Conservation (phyloP, 2,329 filamentous ascomycete species). For the Aspergillus intermedius region DNA sequence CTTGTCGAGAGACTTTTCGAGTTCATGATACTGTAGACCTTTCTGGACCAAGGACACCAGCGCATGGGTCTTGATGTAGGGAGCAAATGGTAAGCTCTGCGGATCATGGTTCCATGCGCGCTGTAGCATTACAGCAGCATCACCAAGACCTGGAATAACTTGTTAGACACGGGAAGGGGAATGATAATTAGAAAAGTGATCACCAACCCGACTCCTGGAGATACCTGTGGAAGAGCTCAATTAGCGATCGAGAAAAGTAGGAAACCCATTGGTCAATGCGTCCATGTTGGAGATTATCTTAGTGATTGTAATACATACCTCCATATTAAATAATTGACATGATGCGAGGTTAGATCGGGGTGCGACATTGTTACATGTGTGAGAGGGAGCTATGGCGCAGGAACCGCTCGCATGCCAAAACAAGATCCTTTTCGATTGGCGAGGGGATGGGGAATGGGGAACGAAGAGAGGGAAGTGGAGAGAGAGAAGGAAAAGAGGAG, state of each 20-base stretch:
- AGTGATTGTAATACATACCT: slow-evolving; percentile 42
- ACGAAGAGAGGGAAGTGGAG: slow-evolving; percentile 2
- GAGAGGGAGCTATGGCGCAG: slow-evolving; percentile 26
- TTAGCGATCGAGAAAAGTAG: slow-evolving; percentile 5
- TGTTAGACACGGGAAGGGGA: slow-evolving; percentile 9
- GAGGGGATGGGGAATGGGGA: background rate
- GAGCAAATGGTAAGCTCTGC: slow-evolving; percentile 55
- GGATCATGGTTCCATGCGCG: slow-evolving; percentile 58
- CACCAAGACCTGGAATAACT: slow-evolving; percentile 45
- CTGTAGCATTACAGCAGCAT: slow-evolving; percentile 54
- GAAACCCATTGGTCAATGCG: too few species aligned
- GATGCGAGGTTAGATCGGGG: slow-evolving; percentile 45
- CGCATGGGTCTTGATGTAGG: slow-evolving; percentile 52
- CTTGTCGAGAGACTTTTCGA: slow-evolving; percentile 45
- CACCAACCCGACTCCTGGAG: slow-evolving; percentile 50
- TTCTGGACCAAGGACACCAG: slow-evolving; percentile 59
- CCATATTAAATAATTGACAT: slow-evolving; percentile 65
- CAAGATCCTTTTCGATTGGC: slow-evolving; percentile 18
- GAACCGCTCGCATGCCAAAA: slow-evolving; percentile 21
- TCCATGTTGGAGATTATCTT: too few species aligned
- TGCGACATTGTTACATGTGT: slow-evolving; percentile 41
- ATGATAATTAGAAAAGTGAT: slow-evolving; percentile 1
- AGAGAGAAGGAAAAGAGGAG: slow-evolving; percentile 11
- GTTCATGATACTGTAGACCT: slow-evolving; percentile 51
- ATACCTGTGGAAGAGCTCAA: slow-evolving; percentile 34